phyloP scores from a whole-genome alignment of 169 alveolate genomes.

The Theileria parva region DNA sequence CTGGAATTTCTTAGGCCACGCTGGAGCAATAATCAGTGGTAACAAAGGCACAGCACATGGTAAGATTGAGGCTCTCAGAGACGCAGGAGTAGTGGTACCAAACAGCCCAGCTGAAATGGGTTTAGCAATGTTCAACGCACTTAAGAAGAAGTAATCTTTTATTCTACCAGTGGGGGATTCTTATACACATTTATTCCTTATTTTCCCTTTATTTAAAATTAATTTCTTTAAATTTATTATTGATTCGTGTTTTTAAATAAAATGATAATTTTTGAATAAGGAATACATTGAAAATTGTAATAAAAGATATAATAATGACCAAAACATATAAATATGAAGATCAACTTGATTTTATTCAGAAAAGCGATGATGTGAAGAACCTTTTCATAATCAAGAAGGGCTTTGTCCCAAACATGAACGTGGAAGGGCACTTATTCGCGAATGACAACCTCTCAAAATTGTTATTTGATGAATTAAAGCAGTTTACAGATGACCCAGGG shows the following conservation, averaged over 20 bases:
- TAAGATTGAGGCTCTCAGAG: slow-evolving; percentile 87
- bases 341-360: slow-evolving; percentile 32
- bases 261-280: neutral
- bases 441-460: slow-evolving; percentile 71
- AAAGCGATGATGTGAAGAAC: slow-evolving; percentile 30
- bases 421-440: slow-evolving; percentile 79
- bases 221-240: neutral
- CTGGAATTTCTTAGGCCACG: slow-evolving; percentile 85
- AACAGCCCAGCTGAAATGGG: slow-evolving; percentile 90
- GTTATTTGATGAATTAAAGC: slow-evolving; percentile 76
- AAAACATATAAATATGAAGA: slow-evolving; percentile 20
- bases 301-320: slow-evolving; percentile 2
- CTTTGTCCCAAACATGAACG: slow-evolving; percentile 83
- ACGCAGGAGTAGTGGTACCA: slow-evolving; percentile 89
- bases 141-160: slow-evolving; percentile 13
- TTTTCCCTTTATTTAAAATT: neutral
- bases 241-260: neutral
- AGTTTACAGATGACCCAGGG: slow-evolving; percentile 55
- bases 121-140: slow-evolving; percentile 48
- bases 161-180: neutral
- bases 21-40: slow-evolving; percentile 97
- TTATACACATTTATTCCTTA: slow-evolving; percentile 30
- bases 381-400: slow-evolving; percentile 75
- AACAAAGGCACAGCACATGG: slow-evolving; percentile 96
- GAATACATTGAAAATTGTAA: neutral